A percentile compares a stretch with the other conserved stretches of the same genome.
Conservation (phyloP, 345 rosid genomes). For the Camelina neglecta region DNA sequence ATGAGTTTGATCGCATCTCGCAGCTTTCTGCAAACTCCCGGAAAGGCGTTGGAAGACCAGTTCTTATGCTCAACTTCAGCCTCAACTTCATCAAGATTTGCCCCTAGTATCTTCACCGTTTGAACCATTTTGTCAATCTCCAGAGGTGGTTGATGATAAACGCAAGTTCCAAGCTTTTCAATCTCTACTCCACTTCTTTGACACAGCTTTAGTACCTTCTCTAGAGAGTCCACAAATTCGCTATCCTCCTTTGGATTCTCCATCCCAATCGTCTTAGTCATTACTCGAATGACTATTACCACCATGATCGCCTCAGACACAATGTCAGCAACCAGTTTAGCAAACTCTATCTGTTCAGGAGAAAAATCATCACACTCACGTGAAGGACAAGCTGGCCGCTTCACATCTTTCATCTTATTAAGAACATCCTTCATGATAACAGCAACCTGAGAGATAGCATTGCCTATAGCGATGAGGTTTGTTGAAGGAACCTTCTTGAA, state of each 20-base stretch:
- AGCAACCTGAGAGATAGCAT: not conserved
- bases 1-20: not conserved
- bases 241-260: not conserved
- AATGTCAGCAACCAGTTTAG: not conserved
- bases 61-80: not conserved
- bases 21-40: not conserved
- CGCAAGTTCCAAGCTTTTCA: not conserved
- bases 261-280: not conserved
- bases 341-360: not conserved
- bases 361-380: not conserved
- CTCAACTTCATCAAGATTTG: not conserved
- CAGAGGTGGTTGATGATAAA: not conserved
- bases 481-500: not conserved
- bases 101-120: not conserved
- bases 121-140: not conserved
- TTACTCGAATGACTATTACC: not conserved
- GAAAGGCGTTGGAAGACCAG: not conserved
- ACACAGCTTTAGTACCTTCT: not conserved
- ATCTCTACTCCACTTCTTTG: not conserved
- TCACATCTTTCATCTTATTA: not conserved
- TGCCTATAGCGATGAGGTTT: not conserved
- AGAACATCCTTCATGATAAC: not conserved
- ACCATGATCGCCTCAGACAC: not conserved
- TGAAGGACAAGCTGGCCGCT: not conserved
- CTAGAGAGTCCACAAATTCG: not conserved